Conservation (phyloP, 2,329 filamentous ascomycete species). For the Monilinia laxa region DNA sequence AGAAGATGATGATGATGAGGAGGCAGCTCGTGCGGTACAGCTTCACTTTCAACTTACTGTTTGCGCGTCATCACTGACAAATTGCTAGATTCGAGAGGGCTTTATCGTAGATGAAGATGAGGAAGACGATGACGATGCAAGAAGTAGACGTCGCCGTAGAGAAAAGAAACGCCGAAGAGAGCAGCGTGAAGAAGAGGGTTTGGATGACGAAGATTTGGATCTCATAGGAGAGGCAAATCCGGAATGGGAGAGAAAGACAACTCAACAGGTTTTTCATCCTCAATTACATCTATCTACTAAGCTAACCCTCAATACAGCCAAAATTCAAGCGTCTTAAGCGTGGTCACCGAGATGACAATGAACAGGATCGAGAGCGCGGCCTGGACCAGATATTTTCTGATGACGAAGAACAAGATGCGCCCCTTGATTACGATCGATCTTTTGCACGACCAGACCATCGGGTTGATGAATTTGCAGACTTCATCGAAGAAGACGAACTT, state of each 20-base stretch:
- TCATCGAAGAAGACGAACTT: slow-evolving; percentile 94
- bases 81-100: slow-evolving; percentile 74
- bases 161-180: slow-evolving; percentile 76
- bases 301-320: slow-evolving; percentile 52
- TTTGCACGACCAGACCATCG: slow-evolving; percentile 49
- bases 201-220: slow-evolving; percentile 95
- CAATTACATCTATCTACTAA: background rate
- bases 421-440: slow-evolving; percentile 46
- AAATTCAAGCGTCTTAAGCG: slow-evolving; percentile 97
- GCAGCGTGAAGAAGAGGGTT: slow-evolving; percentile 76
- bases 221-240: slow-evolving; percentile 83
- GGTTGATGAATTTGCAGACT: slow-evolving; percentile 85
- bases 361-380: slow-evolving; percentile 66
- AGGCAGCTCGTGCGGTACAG: slow-evolving; percentile 71
- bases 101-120: slow-evolving; percentile 94
- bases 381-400: slow-evolving; percentile 94
- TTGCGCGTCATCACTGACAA: slow-evolving; percentile 27
- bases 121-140: slow-evolving; percentile 62
- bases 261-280: slow-evolving; percentile 61
- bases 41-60: slow-evolving; percentile 17
- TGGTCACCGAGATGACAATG: slow-evolving; percentile 74
- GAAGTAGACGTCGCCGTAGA: slow-evolving; percentile 59
- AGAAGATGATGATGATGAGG: slow-evolving; percentile 88
- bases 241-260: slow-evolving; percentile 64
- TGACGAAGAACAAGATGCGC: slow-evolving; percentile 74